Conservation (phyloP, 805 yeast genomes). For the Blastobotrys robertii region DNA sequence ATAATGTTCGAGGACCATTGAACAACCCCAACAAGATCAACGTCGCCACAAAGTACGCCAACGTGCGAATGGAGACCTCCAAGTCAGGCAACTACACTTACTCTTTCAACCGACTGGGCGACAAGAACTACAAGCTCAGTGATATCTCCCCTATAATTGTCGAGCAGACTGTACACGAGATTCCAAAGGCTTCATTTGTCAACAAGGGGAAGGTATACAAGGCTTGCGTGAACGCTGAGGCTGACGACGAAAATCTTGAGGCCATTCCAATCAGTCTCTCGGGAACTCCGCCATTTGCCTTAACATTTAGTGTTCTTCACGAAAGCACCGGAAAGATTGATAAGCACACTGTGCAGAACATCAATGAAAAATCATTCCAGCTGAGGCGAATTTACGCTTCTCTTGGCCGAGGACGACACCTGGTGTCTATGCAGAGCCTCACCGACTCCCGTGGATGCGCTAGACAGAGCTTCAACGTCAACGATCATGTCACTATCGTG, state of each 20-base stretch:
- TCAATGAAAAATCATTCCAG: conserved; percentile 31
- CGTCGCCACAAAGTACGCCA: conserved; percentile 43
- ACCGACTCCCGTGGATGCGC: conserved; percentile 64
- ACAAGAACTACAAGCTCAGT: conserved; percentile 45
- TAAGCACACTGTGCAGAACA: conserved; percentile 34
- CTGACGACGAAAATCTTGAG: conserved; percentile 35
- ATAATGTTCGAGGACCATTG: conserved; percentile 30
- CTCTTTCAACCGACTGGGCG: conserved; percentile 52
- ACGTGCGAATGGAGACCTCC: conserved; percentile 35
- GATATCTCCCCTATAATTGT: conserved; percentile 32
- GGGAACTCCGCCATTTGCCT: conserved; percentile 55
- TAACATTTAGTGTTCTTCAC: conserved; percentile 50
- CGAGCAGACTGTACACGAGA: conserved; percentile 43
- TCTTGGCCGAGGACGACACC: conserved; percentile 61
- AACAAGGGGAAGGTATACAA: conserved; percentile 39
- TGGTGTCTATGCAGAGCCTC: conserved; percentile 47
- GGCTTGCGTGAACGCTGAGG: conserved; percentile 33
- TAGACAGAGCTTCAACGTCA: conserved; percentile 33
- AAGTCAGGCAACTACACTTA: conserved; percentile 54
- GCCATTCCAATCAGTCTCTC: conserved; percentile 41
- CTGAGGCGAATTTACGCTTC: conserved; percentile 39
- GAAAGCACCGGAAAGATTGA: conserved; percentile 49
- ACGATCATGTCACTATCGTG: conserved; percentile 42
- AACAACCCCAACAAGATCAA: conserved; percentile 5
- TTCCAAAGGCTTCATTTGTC: conserved; percentile 52